Base-by-base conservation (phyloP, 257 asterid genomes). In the Salvia splendens region DNA sequence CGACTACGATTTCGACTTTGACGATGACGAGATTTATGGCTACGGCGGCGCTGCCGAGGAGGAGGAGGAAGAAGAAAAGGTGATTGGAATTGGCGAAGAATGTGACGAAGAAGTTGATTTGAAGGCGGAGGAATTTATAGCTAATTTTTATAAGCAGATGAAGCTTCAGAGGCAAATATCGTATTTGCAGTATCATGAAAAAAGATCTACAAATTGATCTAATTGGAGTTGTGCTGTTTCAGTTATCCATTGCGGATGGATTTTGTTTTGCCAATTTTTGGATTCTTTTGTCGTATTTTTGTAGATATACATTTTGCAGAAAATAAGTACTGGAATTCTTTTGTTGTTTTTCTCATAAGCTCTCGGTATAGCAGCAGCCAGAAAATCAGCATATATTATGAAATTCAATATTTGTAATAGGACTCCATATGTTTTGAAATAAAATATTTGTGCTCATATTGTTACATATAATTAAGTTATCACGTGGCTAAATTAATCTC, bases 71-170 rank as follows among this genome's bases (percentile, higher is more conserved):
- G 70, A 40, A 1, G 69, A 67, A 3, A 67, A 41, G 1, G 71
- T 32, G 0, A 38, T 38, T 14, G 48, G 64, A 7, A 4, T 15
- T 10, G 72, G 8, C 0, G 74, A 28, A 12, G 24, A 8, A 10
- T 20, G 36, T 20, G 93, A 79, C 3, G 89, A 83, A 15, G 96
- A 60, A 24, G 85, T 89, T 64, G 96, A 91, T 82, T 17, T 57
- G 76, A 91, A 82, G 70, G 98, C 95, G 11, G 98, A 87, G 69
- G 72, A 85, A 79, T 91, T 91, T 64, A 91, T 91, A 11, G 85
- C 94, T 0, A 84, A 74, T 51, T 91, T 91, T 67, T 83, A 85
- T 68, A 65, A 81, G 40, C 90, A 91, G 45, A 88, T 91, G 75
- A 89, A 84, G 80, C 69, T 91, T 55, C 96, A 91, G 38, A 72